Base-by-base conservation (phyloP, 495 filamentous ascomycete genomes). In the Penicilliopsis zonata region DNA sequence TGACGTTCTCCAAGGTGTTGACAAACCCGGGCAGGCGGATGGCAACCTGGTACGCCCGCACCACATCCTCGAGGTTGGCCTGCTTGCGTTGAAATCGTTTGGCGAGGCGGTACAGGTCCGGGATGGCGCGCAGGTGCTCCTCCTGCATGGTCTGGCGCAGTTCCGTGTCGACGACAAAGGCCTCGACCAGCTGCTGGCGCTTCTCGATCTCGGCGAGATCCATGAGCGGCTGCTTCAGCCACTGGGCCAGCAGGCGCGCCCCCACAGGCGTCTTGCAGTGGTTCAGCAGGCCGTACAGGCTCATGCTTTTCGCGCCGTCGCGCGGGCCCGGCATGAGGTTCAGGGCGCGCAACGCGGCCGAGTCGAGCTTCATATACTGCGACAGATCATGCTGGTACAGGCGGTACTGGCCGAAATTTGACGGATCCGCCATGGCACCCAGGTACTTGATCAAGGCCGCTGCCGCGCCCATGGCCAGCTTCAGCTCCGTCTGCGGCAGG, bases 161-260 rank as follows among this genome's bases (percentile, higher is more conserved):
- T 50, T 94, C 88, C 0, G 90, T 99, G 44, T 95, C 86, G 34
- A 78, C 76, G 12, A 87, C 80, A 54, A 99, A 96, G 1, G 87
- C 86, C 48, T 96, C 90, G 0, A 99, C 92, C 10, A 99, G 68
- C 50, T 90, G 84, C 45, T 96, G 90, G 13, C 90, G 70, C 46
- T 82, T 82, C 50, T 93, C 78, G 38, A 99, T 96, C 37, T 93
- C 86, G 9, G 71, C 64, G 31, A 82, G 70, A 55, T 75, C 82
- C 92, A 99, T 99, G 16, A 99, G 57, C 0, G 90, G 90, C 57
- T 99, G 90, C 61, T 96, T 99, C 17, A 99, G 63, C 90, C 90
- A 99, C 57, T 99, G 90, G 2, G 86, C 79, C 9, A 99, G 61
- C 41, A 99, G 50, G 28, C 92, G 72, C 46, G 86, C 93, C 4